A percentile compares a stretch with the other conserved stretches of the same genome.
phyloP scores from a whole-genome alignment of 345 rosid genomes.

The Trapa incisa region DNA sequence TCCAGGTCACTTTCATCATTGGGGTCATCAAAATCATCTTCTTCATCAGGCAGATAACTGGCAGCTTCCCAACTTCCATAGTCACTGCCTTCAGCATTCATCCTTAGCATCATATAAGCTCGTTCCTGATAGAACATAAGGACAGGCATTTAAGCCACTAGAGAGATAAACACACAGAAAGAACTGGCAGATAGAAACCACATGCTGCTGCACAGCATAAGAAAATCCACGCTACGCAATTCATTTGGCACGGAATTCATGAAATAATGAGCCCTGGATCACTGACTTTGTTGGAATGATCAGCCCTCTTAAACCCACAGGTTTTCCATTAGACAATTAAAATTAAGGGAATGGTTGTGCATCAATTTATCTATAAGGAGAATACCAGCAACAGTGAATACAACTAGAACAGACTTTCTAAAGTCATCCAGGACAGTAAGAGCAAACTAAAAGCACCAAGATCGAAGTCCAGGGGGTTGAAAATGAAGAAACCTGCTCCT shows the following conservation, averaged over 20 bases:
- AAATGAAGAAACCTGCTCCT: conserved; percentile 55
- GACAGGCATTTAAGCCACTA: not conserved
- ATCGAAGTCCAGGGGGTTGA: not conserved
- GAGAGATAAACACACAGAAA: not conserved
- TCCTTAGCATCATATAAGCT: conserved; percentile 78
- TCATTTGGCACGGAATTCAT: not conserved
- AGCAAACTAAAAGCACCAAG: not conserved
- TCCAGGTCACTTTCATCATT: conserved; percentile 24
- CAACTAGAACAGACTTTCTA: not conserved
- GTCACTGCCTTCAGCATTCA: conserved; percentile 54
- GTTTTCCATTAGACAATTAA: no score
- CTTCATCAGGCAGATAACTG: conserved; percentile 46
- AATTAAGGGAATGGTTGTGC: not conserved
- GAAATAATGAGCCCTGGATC: no score
- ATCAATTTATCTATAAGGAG: no score
- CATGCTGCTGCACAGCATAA: not conserved
- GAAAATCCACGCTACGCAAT: not conserved
- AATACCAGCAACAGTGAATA: not conserved
- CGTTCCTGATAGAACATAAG: conserved; percentile 38
- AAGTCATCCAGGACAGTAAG: not conserved
- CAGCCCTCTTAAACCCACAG: no score
- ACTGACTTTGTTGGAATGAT: no score
- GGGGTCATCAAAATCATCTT: conserved; percentile 56
- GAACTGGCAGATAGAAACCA: not conserved
- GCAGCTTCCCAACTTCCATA: conserved; percentile 83